Evolutionary conservation across 2,329 filamentous ascomycete species (phyloP), one percentile per base, ranked within the genome.

Genomic region (Teratosphaeria destructans): DNA sequence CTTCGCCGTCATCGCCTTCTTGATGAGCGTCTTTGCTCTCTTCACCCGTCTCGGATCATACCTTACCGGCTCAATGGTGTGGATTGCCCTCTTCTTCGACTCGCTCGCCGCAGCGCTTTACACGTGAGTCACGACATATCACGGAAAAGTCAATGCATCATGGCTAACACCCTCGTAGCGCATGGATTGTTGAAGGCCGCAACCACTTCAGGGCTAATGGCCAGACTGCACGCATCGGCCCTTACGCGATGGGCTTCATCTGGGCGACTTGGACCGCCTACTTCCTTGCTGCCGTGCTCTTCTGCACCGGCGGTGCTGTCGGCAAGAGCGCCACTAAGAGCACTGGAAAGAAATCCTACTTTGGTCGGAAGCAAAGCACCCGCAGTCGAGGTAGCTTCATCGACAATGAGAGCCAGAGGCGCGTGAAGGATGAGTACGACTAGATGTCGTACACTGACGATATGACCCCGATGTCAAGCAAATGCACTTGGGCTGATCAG

Each of bases 161-260:
- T 16, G 23, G 12, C 66, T 71, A 60, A 71, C 64, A 62, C 39
- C 37, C 4, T 63, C 47, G 0, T 64, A 86, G 84, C 58, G 82
- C 82, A 52, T 84, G 82, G 65, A 89, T 89, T 66, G 85, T 90
- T 68, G 77, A 83, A 67, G 87, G 85, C 59, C 86, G 88, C 70
- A 77, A 90, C 67, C 78, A 76, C 43, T 92, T 93, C 79, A 74
- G 74, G 39, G 68, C 69, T 39, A 79, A 75, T 59, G 81, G 79
- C 61, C 81, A 83, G 58, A 69, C 72, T 19, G 87, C 89, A 34
- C 73, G 71, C 11, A 72, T 94, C 43, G 89, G 89, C 57, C 70
- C 68, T 35, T 88, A 86, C 68, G 86, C 85, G 23, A 89, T 90
- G 69, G 89, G 82, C 53, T 93, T 91, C 76, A 85, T 84, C 63